Conservation (phyloP, 225 moss, liverwort and hornwort species). For the Thuidium tamariscinum region DNA sequence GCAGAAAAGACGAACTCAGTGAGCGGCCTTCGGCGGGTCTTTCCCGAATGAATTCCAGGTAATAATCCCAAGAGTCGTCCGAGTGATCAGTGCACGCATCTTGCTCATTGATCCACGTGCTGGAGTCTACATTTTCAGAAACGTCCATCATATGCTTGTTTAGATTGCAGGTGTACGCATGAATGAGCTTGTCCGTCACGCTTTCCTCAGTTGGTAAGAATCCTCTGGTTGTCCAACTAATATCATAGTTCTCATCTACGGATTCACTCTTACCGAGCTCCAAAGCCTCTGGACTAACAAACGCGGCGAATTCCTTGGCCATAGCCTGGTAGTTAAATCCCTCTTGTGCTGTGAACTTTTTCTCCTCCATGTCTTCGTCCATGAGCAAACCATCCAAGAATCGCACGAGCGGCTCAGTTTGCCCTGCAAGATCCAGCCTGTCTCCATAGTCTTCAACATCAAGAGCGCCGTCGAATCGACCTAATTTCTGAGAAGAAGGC, state of each 20-base stretch:
- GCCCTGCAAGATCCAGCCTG: constrained; percentile 16
- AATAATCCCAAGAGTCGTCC: constrained; percentile 22
- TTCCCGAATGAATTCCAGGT: constrained; percentile 5
- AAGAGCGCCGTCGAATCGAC: not conserved
- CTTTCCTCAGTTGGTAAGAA: constrained; percentile 22
- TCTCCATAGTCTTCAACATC: not conserved
- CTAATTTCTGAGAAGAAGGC: not conserved
- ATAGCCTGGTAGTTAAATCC: constrained; percentile 13
- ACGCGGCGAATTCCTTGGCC: constrained; percentile 16
- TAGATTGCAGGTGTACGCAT: constrained; percentile 32
- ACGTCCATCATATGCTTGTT: constrained; percentile 26
- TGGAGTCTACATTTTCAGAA: constrained; percentile 27
- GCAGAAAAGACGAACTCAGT: not conserved
- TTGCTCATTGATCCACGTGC: constrained; percentile 20
- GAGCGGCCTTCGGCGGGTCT: not conserved
- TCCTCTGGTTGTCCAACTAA: constrained; percentile 15
- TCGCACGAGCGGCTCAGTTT: constrained; percentile 23
- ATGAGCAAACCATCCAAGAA: constrained; percentile 17
- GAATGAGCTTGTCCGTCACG: constrained; percentile 25
- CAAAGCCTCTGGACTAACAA: constrained; percentile 4
- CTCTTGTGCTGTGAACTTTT: constrained; percentile 8
- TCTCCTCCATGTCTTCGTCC: constrained; percentile 7
- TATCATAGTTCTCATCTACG: constrained; percentile 19
- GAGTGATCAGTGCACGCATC: constrained; percentile 35
- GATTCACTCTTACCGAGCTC: not conserved